These are phyloP conservation scores for Cordyceps tenuipes DNA, from an alignment of 2,329 filamentous ascomycete genomes.

Conservation along the genomic window DNA sequence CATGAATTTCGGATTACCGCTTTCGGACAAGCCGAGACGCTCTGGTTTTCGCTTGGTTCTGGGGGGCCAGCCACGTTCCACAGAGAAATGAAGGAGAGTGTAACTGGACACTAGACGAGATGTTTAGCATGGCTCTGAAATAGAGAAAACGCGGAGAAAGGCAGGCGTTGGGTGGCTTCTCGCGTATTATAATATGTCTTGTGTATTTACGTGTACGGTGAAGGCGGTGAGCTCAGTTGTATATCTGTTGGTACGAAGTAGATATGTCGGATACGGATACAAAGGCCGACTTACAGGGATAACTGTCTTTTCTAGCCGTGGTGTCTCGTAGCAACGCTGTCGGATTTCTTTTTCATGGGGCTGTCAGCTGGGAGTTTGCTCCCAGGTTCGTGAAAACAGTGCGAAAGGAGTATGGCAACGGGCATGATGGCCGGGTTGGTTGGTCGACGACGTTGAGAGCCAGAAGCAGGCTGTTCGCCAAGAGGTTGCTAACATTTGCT, in stretches of 20 bases:
- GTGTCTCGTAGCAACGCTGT: not conserved
- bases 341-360: too few species aligned
- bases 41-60: too few species aligned
- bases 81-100: not conserved
- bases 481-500: not conserved
- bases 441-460: not conserved
- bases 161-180: too few species aligned
- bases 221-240: too few species aligned
- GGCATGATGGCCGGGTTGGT: not conserved
- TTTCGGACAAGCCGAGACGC: not conserved
- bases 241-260: too few species aligned
- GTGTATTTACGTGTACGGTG: too few species aligned
- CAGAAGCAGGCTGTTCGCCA: not conserved
- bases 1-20: conserved; percentile 1
- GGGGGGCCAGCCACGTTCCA: too few species aligned
- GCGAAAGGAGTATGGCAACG: not conserved
- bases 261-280: too few species aligned
- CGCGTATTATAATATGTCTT: not conserved
- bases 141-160: not conserved
- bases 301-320: not conserved
- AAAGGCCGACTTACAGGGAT: too few species aligned
- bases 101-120: not conserved
- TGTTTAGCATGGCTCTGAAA: not conserved
- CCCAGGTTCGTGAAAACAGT: not conserved
- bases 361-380: too few species aligned